These are phyloP conservation scores for Bromus sterilis DNA, from an alignment of 176 grass and related monocot species.

Conservation along the genomic window DNA sequence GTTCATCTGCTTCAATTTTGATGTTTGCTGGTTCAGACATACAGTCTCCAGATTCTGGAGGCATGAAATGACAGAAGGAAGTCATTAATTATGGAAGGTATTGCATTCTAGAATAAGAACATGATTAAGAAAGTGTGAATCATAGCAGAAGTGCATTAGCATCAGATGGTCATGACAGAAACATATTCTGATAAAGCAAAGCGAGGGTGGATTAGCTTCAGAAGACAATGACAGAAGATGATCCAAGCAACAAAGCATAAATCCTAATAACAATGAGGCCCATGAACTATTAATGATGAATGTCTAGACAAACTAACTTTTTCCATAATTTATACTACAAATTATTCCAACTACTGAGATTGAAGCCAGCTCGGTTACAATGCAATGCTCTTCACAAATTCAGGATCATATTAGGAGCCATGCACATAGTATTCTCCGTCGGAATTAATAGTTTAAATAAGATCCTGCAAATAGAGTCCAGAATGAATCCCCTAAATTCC, in stretches of 20 bases:
- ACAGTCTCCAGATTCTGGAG: constrained; percentile 44
- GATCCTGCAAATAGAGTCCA: neutral
- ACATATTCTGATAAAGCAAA: neutral
- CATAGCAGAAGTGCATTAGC: neutral
- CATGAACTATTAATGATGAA: neutral
- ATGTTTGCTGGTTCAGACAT: constrained; percentile 21
- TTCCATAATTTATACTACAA: neutral
- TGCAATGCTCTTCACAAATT: neutral
- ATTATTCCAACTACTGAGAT: neutral
- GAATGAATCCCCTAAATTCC: neutral
- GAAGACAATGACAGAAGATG: neutral
- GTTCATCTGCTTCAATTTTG: constrained; percentile 72
- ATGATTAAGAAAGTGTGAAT: neutral
- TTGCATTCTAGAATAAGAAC: neutral
- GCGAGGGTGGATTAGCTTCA: neutral
- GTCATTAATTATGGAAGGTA: neutral
- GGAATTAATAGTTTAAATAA: neutral
- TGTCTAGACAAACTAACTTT: neutral
- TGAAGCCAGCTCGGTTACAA: neutral
- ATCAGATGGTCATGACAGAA: neutral
- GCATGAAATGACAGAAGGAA: neutral
- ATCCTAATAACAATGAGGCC: neutral
- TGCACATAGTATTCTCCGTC: neutral
- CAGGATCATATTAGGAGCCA: neutral
- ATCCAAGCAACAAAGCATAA: neutral